phyloP scores from a whole-genome alignment of 2,329 filamentous ascomycete genomes.

The Clonostachys rosea region DNA sequence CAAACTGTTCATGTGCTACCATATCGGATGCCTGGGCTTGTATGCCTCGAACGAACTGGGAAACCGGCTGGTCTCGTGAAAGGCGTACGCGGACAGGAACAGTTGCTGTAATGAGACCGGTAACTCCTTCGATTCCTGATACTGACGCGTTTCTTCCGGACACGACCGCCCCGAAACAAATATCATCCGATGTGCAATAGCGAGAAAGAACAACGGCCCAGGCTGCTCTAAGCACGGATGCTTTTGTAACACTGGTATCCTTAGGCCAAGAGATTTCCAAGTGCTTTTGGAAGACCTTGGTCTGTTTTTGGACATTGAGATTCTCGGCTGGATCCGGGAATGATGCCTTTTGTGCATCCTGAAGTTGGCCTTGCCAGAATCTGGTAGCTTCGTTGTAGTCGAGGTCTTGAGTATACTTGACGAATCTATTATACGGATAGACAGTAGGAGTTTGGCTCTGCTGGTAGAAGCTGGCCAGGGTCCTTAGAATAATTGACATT shows the following conservation, averaged over 20 bases:
- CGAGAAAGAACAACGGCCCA: slow-evolving; percentile 6
- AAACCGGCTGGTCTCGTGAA: slow-evolving; percentile 2
- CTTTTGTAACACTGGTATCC: slow-evolving; percentile 3
- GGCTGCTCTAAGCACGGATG: slow-evolving; percentile 6
- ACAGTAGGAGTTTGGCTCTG: not conserved
- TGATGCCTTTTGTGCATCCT: slow-evolving; percentile 3
- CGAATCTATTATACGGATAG: slow-evolving; percentile 29
- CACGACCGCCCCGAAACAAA: slow-evolving; percentile 10
- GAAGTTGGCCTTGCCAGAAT: slow-evolving; percentile 1
- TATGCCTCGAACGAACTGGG: slow-evolving; percentile 3
- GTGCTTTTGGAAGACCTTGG: not conserved
- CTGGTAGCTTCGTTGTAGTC: slow-evolving; percentile 1
- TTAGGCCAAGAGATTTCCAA: not conserved
- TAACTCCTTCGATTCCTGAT: slow-evolving; percentile 1
- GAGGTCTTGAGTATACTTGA: slow-evolving; percentile 30
- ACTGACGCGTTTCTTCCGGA: slow-evolving; percentile 11
- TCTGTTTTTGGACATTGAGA: not conserved
- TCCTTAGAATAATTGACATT: slow-evolving; percentile 3
- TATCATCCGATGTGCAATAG: slow-evolving; percentile 24
- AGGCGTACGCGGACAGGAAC: slow-evolving; percentile 6
- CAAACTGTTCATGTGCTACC: slow-evolving; percentile 8
- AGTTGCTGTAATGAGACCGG: slow-evolving; percentile 8
- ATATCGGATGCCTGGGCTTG: slow-evolving; percentile 5
- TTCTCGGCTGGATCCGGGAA: slow-evolving; percentile 1
- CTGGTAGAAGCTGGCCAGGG: not conserved